Evolutionary conservation across 2,329 filamentous ascomycete genomes (phyloP), one percentile per base, ranked within the genome.

Genomic region (Diplodia sapinea): DNA sequence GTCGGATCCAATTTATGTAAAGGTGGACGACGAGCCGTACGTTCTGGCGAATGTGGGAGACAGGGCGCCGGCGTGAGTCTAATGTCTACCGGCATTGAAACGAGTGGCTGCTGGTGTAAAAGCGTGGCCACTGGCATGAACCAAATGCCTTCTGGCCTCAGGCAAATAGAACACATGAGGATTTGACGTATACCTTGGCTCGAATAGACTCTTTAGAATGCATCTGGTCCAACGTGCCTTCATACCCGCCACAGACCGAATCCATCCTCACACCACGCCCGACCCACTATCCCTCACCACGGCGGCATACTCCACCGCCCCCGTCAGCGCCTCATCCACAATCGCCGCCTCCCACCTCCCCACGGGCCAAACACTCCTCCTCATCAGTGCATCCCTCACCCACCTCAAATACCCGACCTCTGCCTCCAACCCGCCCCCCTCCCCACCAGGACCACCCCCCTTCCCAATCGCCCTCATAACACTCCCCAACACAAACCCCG

Each of bases 361-460:
- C 9, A 61, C 29, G 2, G 57, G 57, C 57, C 57, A 61, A 23
- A 61, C 38, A 20, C 26, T 50, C 15, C 57, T 33, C 17, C 26
- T 26, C 23, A 36, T 4, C 15, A 61, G 23, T 26, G n/a, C n/a
- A 26, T 49, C 57, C 26, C 29, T 13, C 26, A 61, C 57, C 57
- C 57, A 61, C 23, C n/a, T 3, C 40, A 61, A 7, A 61, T 61
- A 61, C 40, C 13, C 7, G 8, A 61, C 26, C 57, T 61, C 57
- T 0, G 57, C 38, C 26, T 31, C 23, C 57, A 36, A 1, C 2
- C 26, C 57, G 4, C 17, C 54, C 52, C 17, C 3, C 3, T 6
- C 5, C 17, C n/a, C n/a, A n/a, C n/a, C n/a, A n/a, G n/a, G n/a
- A n/a, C n/a, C n/a, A n/a, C 2, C 54, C 33, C 17, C 54, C 33